Evolutionary conservation across 2,329 filamentous ascomycete species (phyloP).

Genomic region (Remersonia thermophila): DNA sequence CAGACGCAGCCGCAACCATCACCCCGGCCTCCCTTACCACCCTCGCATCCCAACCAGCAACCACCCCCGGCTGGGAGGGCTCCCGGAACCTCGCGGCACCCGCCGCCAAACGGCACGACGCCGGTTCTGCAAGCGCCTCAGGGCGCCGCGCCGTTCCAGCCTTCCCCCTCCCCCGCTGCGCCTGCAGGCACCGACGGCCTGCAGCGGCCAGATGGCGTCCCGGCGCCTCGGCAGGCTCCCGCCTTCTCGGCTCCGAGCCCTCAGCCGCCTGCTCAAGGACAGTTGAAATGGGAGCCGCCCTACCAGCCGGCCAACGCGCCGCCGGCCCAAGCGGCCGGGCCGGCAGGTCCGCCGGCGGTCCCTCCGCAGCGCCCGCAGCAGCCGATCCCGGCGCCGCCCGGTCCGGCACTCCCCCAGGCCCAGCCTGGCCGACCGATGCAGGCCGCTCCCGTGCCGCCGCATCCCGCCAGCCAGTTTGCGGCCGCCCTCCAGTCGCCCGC

Average conservation of each 20-base stretch:
- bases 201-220: slow-evolving; percentile 23
- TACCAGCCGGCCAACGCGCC: slow-evolving; percentile 22
- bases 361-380: slow-evolving; percentile 7
- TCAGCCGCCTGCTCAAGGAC: slow-evolving; percentile 20
- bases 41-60: slow-evolving; percentile 7
- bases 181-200: slow-evolving; percentile 21
- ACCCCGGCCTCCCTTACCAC: slow-evolving; percentile 8
- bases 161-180: slow-evolving; percentile 18
- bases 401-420: slow-evolving; percentile 10
- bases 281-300: slow-evolving; percentile 30
- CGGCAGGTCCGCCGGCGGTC: too few species aligned
- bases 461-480: slow-evolving; percentile 23
- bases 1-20: slow-evolving; percentile 4
- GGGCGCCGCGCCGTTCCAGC: slow-evolving; percentile 20
- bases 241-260: slow-evolving; percentile 14
- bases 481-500: slow-evolving; percentile 25
- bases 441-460: slow-evolving; percentile 12
- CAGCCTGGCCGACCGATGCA: slow-evolving; percentile 11
- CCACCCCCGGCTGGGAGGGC: background rate
- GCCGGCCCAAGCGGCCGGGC: too few species aligned
- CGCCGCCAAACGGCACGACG: slow-evolving; percentile 10
- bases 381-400: background rate
- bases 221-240: slow-evolving; percentile 21
- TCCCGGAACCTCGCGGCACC: slow-evolving; percentile 8
- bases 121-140: slow-evolving; percentile 30